Base-by-base conservation (phyloP, 805 yeast genomes). In the Candida railenensis region DNA sequence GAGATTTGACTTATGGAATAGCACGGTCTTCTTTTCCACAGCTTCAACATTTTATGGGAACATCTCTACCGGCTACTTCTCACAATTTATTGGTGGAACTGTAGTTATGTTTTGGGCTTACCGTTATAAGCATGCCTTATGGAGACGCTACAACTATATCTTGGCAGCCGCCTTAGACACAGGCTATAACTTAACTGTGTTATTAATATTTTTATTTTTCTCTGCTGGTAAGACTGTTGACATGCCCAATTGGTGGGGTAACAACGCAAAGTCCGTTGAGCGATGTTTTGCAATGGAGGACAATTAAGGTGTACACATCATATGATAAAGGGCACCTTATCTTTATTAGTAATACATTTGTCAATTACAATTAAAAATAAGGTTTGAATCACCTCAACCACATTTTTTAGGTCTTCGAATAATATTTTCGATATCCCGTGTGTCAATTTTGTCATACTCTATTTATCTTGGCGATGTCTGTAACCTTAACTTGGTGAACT, bases 131-230 rank as follows among this genome's bases (percentile, higher is more conserved):
- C 72, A 69, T 46, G 47, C 51, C 2, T 40, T 67, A 21, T 77
- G 80, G 72, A 69, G 66, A 52, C 62, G 56, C 45, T 77, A 66
- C 55, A 76, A 77, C 46, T 77, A 76, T 54, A 67, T 76, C 14
- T 52, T 74, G 22, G 81, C 81, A 1, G 81, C 81, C 2, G 80
- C 80, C 0, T 66, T 74, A 48, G 81, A 76, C 49, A 74, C 80
- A 0, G 81, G 80, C 3, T 74, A 68, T 57, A 76, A 76, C 49
- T 52, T 77, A 36, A 61, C 78, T 2, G 61, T 70, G 38, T 48
- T 76, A 18, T 50, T 65, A 20, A 60, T 76, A 5, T 76, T 77
- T 52, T 43, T 70, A 11, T 44, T 69, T 20, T 63, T 67, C 15
- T 57, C 73, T 1, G 58, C 56, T 8, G 53, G 54, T 1, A 53